Percentiles rank a stretch among this genome's conserved stretches.
These are phyloP conservation scores for Niveomyces coronatus DNA, from an alignment of 2,329 filamentous ascomycete genomes.

Conservation along the genomic window DNA sequence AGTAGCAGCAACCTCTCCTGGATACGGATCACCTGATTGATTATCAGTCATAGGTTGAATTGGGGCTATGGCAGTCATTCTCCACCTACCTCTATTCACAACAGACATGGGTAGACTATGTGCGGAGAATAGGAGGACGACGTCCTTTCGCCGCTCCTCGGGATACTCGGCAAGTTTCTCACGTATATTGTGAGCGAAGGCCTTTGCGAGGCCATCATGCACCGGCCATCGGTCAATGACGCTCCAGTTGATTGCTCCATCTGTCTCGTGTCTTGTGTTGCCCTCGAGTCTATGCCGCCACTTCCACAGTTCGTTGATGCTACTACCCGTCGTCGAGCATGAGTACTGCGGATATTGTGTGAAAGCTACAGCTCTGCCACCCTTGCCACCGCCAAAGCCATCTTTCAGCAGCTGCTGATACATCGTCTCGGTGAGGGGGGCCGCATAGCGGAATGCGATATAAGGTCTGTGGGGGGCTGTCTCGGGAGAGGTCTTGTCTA, in stretches of 20 bases:
- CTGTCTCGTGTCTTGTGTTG: constrained; percentile 44
- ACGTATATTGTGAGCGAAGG: constrained; percentile 88
- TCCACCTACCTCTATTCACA: constrained; percentile 67
- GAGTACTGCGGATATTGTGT: constrained; percentile 98
- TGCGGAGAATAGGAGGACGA: constrained; percentile 85
- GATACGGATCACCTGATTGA: constrained; percentile 85
- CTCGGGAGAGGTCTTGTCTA: constrained; percentile 83
- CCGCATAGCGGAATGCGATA: constrained; percentile 90
- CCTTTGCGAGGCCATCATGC: constrained; percentile 82
- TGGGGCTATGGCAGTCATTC: not conserved
- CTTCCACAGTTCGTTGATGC: constrained; percentile 95
- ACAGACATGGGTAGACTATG: constrained; percentile 96
- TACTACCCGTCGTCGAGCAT: constrained; percentile 93
- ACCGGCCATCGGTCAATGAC: constrained; percentile 96
- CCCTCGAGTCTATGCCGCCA: constrained; percentile 85
- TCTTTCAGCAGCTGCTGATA: constrained; percentile 75
- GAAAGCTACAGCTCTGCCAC: constrained; percentile 91
- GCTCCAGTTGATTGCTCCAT: constrained; percentile 82
- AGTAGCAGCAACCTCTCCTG: constrained; percentile 88
- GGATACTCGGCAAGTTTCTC: constrained; percentile 76
- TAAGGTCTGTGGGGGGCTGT: constrained; percentile 96
- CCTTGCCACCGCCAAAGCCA: constrained; percentile 80
- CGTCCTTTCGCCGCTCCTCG: constrained; percentile 64
- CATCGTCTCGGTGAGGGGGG: constrained; percentile 89
- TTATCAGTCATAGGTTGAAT: constrained; percentile 18